Base-by-base conservation (phyloP, 805 yeast species). In the Torulaspora delbrueckii region DNA sequence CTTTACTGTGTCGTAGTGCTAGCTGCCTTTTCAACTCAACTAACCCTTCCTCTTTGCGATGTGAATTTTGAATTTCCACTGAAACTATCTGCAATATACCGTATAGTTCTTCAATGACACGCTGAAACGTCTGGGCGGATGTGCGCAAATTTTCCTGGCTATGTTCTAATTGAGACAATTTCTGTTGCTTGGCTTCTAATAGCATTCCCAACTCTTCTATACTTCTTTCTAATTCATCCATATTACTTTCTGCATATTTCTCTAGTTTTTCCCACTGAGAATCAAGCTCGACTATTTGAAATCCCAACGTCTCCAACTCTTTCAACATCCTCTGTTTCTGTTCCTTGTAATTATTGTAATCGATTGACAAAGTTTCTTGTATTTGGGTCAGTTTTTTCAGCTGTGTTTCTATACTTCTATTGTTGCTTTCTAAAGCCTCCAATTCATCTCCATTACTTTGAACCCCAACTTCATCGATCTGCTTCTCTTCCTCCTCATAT, bases 361-460 rank as follows among this genome's bases (percentile, higher is more conserved):
- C 88, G 9, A 67, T 56, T 0, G 83, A 75, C 39, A 85, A 66
- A 9, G 71, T 62, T 56, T 85, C 86, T 59, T 86, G 93, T 2
- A 75, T 63, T 38, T 70, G 74, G 50, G 82, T 83, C 48, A 85
- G 69, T 51, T 72, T 70, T 52, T 79, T 75, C 50, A 87, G 68
- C 56, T 85, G 83, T 16, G 68, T 63, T 56, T 84, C 95, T 4
- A 84, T 66, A 42, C 77, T 71, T 8, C 70, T 59, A 57, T 82
- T 84, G 46, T 77, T 76, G 2, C 68, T 56, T 58, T 73, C 69
- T 8, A 77, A 63, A 35, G 73, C 74, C 37, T 69, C 68, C 8
- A 78, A 56, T 28, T 71, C 63, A 5, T 48, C 47, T 26, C 55
- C 60, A 25, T 56, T 54, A 8, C 31, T 43, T 19, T 41, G 37